A percentile compares a stretch with the other conserved stretches of the same genome.
These are phyloP conservation scores for Volvariella volvacea DNA, from an alignment of 1,284 basidiomycete species.

Conservation along the genomic window DNA sequence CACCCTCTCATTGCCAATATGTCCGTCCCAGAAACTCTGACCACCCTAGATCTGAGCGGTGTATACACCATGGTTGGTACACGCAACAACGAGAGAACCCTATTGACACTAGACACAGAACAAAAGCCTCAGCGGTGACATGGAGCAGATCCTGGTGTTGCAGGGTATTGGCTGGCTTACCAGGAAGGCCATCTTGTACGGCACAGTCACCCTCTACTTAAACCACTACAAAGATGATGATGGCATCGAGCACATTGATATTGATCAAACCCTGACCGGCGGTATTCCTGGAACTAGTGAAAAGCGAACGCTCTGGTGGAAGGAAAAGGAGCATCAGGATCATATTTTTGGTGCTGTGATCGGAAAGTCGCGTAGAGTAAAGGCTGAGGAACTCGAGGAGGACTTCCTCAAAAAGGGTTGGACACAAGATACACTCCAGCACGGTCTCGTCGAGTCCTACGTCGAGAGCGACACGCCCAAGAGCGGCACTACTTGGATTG, in stretches of 20 bases:
- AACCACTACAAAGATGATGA: conserved; percentile 49
- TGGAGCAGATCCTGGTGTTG: conserved; percentile 49
- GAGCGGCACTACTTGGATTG: conserved; percentile 47
- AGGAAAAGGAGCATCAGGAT: conserved; percentile 40
- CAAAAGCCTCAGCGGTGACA: conserved; percentile 47
- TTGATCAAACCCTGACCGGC: conserved; percentile 54
- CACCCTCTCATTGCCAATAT: background rate
- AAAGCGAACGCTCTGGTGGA: conserved; percentile 45
- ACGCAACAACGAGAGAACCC: background rate
- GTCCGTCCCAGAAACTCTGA: conserved; percentile 40
- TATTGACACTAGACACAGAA: conserved; percentile 35
- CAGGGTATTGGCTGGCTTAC: conserved; percentile 61
- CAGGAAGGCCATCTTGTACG: conserved; percentile 45
- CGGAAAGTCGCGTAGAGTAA: conserved; percentile 42
- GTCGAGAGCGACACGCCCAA: conserved; percentile 47
- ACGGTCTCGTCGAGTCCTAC: conserved; percentile 43
- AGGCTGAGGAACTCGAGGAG: conserved; percentile 40
- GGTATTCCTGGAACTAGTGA: conserved; percentile 52
- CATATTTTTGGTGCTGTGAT: conserved; percentile 48
- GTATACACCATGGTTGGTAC: conserved; percentile 40
- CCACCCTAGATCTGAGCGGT: conserved; percentile 43
- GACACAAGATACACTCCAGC: conserved; percentile 46
- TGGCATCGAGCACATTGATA: conserved; percentile 52
- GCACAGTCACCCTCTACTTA: conserved; percentile 46
- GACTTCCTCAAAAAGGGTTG: conserved; percentile 47